Conservation (phyloP, 2,329 filamentous ascomycete genomes). For the Aureobasidium lini region DNA sequence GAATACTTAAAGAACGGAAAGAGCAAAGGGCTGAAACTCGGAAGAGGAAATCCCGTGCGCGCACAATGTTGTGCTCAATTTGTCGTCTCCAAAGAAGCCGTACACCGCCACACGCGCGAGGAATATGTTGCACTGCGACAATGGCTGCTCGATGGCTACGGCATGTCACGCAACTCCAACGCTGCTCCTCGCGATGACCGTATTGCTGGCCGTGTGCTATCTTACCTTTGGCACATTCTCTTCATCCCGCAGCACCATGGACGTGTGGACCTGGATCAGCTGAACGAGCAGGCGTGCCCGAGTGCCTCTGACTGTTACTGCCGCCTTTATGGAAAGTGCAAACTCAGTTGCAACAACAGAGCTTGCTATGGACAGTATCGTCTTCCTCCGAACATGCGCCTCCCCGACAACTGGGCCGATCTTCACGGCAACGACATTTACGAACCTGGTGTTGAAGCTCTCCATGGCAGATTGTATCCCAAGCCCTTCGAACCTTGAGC, state of each 20-base stretch:
- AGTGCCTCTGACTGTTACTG: slow-evolving; percentile 57
- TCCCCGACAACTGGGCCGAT: slow-evolving; percentile 22
- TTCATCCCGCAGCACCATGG: slow-evolving; percentile 29
- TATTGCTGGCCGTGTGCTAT: slow-evolving; percentile 52
- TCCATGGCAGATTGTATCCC: neutral
- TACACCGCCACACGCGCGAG: slow-evolving; percentile 40
- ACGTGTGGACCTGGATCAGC: slow-evolving; percentile 27
- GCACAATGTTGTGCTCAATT: slow-evolving; percentile 46
- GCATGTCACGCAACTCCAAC: slow-evolving; percentile 27
- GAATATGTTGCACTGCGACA: slow-evolving; percentile 52
- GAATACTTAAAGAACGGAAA: slow-evolving; percentile 9
- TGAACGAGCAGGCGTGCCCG: slow-evolving; percentile 46
- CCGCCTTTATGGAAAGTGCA: slow-evolving; percentile 57
- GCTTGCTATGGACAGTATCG: slow-evolving; percentile 35
- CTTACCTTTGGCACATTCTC: slow-evolving; percentile 56
- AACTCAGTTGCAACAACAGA: slow-evolving; percentile 29
- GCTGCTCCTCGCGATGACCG: slow-evolving; percentile 43
- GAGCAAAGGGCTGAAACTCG: slow-evolving; percentile 35
- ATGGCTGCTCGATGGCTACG: slow-evolving; percentile 47
- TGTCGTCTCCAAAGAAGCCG: slow-evolving; percentile 48
- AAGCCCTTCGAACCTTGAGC: neutral
- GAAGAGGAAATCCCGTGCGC: slow-evolving; percentile 29
- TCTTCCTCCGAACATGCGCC: slow-evolving; percentile 30
- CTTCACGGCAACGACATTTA: neutral
- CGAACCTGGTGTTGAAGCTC: neutral